These are phyloP conservation scores for Psilocybe sp. DNA, from an alignment of 768 basidiomycete genomes.

Conservation along the genomic window DNA sequence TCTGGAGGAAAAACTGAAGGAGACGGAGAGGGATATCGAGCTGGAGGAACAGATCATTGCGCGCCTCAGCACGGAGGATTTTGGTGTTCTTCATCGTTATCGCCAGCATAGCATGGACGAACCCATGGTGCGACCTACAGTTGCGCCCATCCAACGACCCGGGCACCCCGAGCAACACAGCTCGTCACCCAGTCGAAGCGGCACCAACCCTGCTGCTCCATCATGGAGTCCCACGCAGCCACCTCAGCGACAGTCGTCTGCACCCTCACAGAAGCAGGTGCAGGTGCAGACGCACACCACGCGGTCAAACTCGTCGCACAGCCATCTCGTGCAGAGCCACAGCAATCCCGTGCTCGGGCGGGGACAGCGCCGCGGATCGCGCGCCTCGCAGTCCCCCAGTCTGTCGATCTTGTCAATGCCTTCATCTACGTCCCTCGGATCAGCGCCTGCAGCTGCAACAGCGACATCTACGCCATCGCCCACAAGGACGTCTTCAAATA, in stretches of 20 bases:
- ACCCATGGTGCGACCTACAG: constrained; percentile 9
- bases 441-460: too few relatives aligned
- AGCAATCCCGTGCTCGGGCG: constrained; percentile 18
- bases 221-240: constrained; percentile 11
- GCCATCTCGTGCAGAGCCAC: constrained; percentile 7
- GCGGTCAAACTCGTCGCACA: constrained; percentile 26
- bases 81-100: constrained; percentile 7
- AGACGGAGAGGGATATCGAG: constrained; percentile 61
- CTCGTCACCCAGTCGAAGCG: neutral
- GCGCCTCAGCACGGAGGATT: constrained; percentile 8
- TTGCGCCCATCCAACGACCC: constrained; percentile 24
- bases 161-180: constrained; percentile 7
- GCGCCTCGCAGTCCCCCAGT: constrained; percentile 7
- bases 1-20: constrained; percentile 63
- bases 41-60: constrained; percentile 24
- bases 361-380: constrained; percentile 22
- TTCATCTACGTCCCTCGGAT: constrained; percentile 13
- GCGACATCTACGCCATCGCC: constrained; percentile 13
- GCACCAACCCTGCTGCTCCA: neutral
- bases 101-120: constrained; percentile 9
- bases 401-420: constrained; percentile 3
- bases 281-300: constrained; percentile 16
- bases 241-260: constrained; percentile 2
- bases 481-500: constrained; percentile 7
- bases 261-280: constrained; percentile 1